Evolutionary conservation across 1,284 basidiomycete genomes (phyloP).

Genomic region (Leccinum pachyderme): DNA sequence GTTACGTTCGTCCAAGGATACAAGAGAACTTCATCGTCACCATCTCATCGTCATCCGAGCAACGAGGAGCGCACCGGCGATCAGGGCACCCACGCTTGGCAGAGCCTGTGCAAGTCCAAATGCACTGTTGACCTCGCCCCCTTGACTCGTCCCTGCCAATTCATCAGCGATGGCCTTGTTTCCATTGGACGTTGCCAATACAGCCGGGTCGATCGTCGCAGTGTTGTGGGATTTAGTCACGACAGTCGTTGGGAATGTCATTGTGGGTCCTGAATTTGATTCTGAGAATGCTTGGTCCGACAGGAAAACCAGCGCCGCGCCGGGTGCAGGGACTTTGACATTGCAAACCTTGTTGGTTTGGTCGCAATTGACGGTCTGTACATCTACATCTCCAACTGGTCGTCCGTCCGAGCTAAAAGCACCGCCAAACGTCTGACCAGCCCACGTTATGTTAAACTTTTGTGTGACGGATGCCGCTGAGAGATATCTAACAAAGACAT

Average conservation of each 20-base stretch:
- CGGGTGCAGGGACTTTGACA: slow-evolving; percentile 52
- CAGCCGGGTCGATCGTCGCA: slow-evolving; percentile 25
- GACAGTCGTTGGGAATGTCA: slow-evolving; percentile 43
- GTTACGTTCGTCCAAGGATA: neutral
- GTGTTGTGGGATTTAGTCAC: slow-evolving; percentile 36
- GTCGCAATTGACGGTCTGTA: slow-evolving; percentile 48
- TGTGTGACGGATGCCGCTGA: slow-evolving; percentile 52
- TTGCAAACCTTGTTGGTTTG: slow-evolving; percentile 41
- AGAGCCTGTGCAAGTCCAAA: slow-evolving; percentile 10
- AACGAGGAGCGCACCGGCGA: slow-evolving; percentile 19
- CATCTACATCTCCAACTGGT: slow-evolving; percentile 47
- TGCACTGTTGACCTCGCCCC: neutral
- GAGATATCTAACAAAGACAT: slow-evolving; percentile 43
- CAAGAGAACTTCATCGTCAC: neutral
- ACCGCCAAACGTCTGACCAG: slow-evolving; percentile 64
- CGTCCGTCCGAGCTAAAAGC: slow-evolving; percentile 65
- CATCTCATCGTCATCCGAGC: slow-evolving; percentile 1
- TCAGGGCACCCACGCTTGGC: slow-evolving; percentile 9
- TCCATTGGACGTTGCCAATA: slow-evolving; percentile 36
- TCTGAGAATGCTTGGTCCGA: slow-evolving; percentile 37
- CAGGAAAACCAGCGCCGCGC: slow-evolving; percentile 57
- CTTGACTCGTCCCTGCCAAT: slow-evolving; percentile 9
- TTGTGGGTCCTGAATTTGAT: slow-evolving; percentile 33
- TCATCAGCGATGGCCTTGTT: slow-evolving; percentile 19
- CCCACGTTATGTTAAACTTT: slow-evolving; percentile 75